These are phyloP conservation scores for Zymoseptoria brevis DNA, from an alignment of 2,329 filamentous ascomycete genomes.

Conservation along the genomic window DNA sequence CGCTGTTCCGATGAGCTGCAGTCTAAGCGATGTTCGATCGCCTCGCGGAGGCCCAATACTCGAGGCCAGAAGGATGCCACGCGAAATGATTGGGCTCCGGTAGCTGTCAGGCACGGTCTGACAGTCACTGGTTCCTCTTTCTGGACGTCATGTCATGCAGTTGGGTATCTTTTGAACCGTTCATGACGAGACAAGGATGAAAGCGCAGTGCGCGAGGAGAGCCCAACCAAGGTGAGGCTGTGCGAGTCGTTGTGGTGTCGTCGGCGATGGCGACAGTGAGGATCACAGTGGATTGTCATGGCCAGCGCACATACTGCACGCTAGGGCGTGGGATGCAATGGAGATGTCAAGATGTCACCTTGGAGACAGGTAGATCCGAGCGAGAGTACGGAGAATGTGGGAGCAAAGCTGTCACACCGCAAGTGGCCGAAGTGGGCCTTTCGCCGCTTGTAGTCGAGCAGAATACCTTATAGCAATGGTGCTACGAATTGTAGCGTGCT, in stretches of 20 bases:
- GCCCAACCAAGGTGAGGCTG: background rate
- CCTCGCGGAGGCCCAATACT: constrained; percentile 10
- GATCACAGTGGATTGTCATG: background rate
- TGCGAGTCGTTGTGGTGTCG: background rate
- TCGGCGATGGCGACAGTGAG: background rate
- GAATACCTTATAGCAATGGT: background rate
- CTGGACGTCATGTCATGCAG: constrained; percentile 13
- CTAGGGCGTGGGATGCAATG: background rate
- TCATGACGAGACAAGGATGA: constrained; percentile 12
- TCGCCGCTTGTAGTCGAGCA: background rate
- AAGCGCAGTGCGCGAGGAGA: constrained; percentile 9
- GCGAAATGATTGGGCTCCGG: constrained; percentile 16
- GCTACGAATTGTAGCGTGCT: background rate
- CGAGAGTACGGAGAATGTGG: background rate
- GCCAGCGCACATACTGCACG: background rate
- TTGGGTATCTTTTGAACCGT: background rate
- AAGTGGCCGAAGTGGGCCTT: background rate
- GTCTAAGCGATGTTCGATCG: constrained; percentile 8
- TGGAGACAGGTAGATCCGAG: background rate
- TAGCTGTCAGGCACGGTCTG: constrained; percentile 16
- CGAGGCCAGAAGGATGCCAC: constrained; percentile 7
- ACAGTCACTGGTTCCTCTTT: constrained; percentile 10
- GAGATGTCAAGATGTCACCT: background rate
- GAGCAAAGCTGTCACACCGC: background rate
- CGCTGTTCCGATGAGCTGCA: constrained; percentile 12